phyloP scores from a whole-genome alignment of 139 green algal species.

The Monoraphidium neglectum region DNA sequence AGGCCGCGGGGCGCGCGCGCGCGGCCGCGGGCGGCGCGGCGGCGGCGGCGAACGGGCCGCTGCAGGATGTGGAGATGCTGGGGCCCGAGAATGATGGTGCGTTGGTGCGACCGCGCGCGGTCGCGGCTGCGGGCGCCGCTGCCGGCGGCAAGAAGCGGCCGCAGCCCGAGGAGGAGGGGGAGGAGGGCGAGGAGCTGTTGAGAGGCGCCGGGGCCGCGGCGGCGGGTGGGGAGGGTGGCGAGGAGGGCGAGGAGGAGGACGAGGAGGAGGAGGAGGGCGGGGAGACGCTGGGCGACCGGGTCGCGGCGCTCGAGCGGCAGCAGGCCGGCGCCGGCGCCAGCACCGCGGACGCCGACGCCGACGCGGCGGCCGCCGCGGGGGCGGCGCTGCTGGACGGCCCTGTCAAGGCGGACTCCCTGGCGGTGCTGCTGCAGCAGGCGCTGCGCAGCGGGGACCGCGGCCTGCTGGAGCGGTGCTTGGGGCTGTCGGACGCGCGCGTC shows the following conservation, averaged over 20 bases:
- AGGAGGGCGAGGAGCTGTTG: background rate
- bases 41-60: no score
- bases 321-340: background rate
- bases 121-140: background rate
- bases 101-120: slow-evolving; percentile 13
- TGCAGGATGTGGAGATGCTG: background rate
- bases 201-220: background rate
- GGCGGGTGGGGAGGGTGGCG: background rate
- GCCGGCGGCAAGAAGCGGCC: background rate
- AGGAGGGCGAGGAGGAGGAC: slow-evolving; percentile 19
- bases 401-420: slow-evolving; percentile 64
- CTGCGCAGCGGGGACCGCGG: slow-evolving; percentile 56
- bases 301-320: slow-evolving; percentile 45
- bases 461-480: slow-evolving; percentile 67
- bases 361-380: background rate
- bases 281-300: slow-evolving; percentile 45
- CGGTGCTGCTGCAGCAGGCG: slow-evolving; percentile 73
- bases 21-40: no score
- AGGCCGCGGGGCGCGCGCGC: no score
- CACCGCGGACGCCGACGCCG: slow-evolving; percentile 8
- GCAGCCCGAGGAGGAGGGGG: slow-evolving; percentile 4
- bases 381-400: slow-evolving; percentile 20
- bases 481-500: slow-evolving; percentile 38
- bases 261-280: slow-evolving; percentile 11
- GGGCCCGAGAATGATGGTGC: slow-evolving; percentile 2